phyloP scores from a whole-genome alignment of 495 filamentous ascomycete species.

The Penicillium atrosanguineum region DNA sequence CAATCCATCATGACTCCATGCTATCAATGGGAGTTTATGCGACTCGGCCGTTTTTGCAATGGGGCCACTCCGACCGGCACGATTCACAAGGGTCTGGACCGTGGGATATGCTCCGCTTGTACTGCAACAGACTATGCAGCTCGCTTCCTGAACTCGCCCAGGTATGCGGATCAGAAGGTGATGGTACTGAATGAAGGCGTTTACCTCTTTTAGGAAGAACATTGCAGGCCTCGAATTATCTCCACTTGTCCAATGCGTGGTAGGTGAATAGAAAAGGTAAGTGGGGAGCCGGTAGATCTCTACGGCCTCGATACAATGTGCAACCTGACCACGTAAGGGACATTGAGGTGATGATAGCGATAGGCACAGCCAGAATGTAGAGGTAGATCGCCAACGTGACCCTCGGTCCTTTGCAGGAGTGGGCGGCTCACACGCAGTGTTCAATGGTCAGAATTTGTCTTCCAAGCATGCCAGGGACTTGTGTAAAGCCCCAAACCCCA shows the following conservation, averaged over 20 bases:
- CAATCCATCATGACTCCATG: neutral
- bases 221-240: neutral
- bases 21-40: conserved; percentile 12
- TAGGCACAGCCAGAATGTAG: conserved; percentile 15
- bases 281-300: conserved; percentile 7
- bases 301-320: conserved; percentile 14
- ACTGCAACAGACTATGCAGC: conserved; percentile 4
- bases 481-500: neutral
- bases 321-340: conserved; percentile 26
- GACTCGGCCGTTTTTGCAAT: conserved; percentile 25
- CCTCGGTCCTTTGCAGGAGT: conserved; percentile 3
- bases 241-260: neutral
- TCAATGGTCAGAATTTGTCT: conserved; percentile 6
- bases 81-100: conserved; percentile 5
- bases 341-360: conserved; percentile 11
- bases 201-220: neutral
- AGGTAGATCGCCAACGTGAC: conserved; percentile 17
- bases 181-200: neutral
- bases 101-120: neutral
- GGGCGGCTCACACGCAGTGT: neutral
- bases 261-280: conserved; percentile 2
- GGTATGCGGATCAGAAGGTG: conserved; percentile 3
- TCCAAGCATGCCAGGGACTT: conserved; percentile 18
- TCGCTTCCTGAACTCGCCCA: conserved; percentile 7
- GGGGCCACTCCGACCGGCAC: conserved; percentile 2